These are phyloP conservation scores for Uncinocarpus reesii DNA, from an alignment of 2,329 filamentous ascomycete species.

Conservation along the genomic window DNA sequence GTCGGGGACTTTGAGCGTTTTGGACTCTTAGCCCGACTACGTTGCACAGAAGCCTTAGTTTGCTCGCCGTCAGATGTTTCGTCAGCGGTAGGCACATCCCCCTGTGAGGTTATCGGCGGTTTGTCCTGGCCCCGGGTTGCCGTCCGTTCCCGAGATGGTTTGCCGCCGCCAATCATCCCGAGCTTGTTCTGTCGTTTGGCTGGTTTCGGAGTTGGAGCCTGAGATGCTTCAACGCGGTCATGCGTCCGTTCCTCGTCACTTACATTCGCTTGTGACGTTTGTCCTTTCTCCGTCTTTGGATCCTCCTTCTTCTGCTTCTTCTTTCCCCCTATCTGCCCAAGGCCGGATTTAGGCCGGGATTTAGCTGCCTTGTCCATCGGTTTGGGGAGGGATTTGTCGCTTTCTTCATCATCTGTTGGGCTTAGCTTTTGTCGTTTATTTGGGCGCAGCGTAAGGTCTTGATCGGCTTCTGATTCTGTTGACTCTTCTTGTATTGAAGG, in stretches of 20 bases:
- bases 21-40: constrained; percentile 4
- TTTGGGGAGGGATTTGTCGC: neutral
- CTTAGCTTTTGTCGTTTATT: constrained; percentile 9
- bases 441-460: constrained; percentile 8
- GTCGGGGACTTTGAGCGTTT: constrained; percentile 15
- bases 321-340: constrained; percentile 27
- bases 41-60: neutral
- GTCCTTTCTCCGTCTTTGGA: neutral
- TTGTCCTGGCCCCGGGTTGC: constrained; percentile 9
- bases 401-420: constrained; percentile 10
- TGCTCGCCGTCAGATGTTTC: neutral
- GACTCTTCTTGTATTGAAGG: neutral
- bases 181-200: constrained; percentile 23
- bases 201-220: constrained; percentile 15
- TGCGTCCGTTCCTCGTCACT: neutral
- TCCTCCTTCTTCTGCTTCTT: constrained; percentile 22
- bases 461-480: constrained; percentile 14
- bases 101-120: neutral
- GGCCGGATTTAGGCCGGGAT: constrained; percentile 16
- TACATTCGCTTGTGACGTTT: constrained; percentile 16
- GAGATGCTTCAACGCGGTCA: constrained; percentile 5
- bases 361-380: constrained; percentile 13
- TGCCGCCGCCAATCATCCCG: constrained; percentile 27
- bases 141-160: constrained; percentile 4
- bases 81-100: neutral